These are phyloP conservation scores for Xylaria sp. DNA, from an alignment of 2,329 filamentous ascomycete genomes.

Conservation along the genomic window DNA sequence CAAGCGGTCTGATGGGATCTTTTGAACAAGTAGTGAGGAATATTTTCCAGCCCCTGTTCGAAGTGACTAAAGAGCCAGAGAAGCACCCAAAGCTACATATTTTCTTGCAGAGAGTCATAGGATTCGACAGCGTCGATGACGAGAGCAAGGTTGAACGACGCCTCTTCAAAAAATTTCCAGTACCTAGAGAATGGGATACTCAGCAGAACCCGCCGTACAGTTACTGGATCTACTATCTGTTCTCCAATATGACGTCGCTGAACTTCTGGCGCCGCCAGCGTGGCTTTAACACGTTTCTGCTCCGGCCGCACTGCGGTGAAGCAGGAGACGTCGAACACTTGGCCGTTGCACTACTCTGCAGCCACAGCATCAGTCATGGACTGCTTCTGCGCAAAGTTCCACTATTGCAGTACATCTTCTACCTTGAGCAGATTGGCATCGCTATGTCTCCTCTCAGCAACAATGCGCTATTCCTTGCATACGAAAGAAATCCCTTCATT, in stretches of 20 bases:
- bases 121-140: conserved; percentile 97
- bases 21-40: conserved; percentile 93
- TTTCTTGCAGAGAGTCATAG: conserved; percentile 94
- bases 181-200: conserved; percentile 87
- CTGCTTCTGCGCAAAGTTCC: conserved; percentile 93
- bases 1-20: conserved; percentile 83
- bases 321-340: conserved; percentile 97
- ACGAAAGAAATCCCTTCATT: conserved; percentile 95
- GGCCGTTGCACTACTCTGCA: conserved; percentile 89
- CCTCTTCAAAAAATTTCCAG: conserved; percentile 94
- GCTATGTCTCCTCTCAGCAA: conserved; percentile 99
- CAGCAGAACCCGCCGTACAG: conserved; percentile 98
- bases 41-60: conserved; percentile 92
- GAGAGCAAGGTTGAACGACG: conserved; percentile 96
- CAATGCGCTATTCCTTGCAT: conserved; percentile 94
- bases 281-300: conserved; percentile 93
- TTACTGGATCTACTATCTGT: conserved; percentile 99
- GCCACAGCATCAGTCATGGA: conserved; percentile 96
- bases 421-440: conserved; percentile 96
- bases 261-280: conserved; percentile 91
- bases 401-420: conserved; percentile 95
- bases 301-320: conserved; percentile 95
- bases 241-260: conserved; percentile 90
- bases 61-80: conserved; percentile 87
- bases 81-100: conserved; percentile 93